Evolutionary conservation across 352 stramenopile genomes (phyloP), one percentile per base, ranked within the genome.

Genomic region (Phytophthora megakarya): DNA sequence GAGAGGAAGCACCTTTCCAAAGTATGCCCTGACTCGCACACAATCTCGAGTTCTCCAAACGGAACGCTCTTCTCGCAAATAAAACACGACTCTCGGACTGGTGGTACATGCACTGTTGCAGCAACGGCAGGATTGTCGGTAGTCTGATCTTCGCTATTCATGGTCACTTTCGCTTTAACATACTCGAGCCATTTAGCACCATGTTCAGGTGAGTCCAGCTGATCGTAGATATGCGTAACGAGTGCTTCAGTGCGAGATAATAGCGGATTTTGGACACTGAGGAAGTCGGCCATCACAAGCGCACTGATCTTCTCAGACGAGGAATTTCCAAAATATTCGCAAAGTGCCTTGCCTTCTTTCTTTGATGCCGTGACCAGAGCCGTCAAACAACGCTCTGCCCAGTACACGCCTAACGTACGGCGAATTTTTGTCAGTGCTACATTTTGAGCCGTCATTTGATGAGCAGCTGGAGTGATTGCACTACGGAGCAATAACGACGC

Each of bases 1-100:
- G 82, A 93, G 19, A 93, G 56, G 37, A 93, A 95, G 47, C 86
- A 93, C 12, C 86, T 74, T 39, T 93, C 83, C 43, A 90, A 65
- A n/a, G 73, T 63, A 59, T 95, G 86, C 4, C 79, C 75, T 3
- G 78, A 74, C 23, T 73, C 70, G 50, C 86, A 95, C 16, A 67
- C 67, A 26, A 87, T 65, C 44, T 86, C 78, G 5, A 92, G 70
- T 48, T 93, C 82, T 35, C 69, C 68, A 65, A 87, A 92, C 19
- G 72, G 81, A 30, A 90, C 79, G 13, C 57, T 67, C 28, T 82
- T 70, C 16, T 89, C 70, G 48, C 83, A 92, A 38, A 92, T 90
- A 19, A 88, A 90, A 52, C 83, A 92, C 10, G 62, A 78, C 40
- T 92, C 77, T 19, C 83, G 77, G 9, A 77, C 59, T 21, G 81